Evolutionary conservation across 139 green algal genomes (phyloP), one percentile per base, ranked within the genome.

Genomic region (Chlorella sp.): DNA sequence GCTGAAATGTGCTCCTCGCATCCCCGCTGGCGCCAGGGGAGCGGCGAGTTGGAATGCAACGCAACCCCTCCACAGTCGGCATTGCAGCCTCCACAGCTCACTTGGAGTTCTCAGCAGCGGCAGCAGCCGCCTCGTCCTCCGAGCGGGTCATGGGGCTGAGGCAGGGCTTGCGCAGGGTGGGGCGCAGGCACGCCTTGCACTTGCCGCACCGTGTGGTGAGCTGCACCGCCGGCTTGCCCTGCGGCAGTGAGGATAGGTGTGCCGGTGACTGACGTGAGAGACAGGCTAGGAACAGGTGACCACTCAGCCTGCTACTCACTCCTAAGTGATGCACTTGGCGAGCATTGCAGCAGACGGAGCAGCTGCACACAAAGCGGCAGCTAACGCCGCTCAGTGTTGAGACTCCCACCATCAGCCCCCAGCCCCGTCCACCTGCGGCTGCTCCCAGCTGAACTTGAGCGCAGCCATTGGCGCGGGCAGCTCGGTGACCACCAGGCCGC

Each of bases 121-220:
- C 72, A 22, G 30, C n/a, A 11, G 24, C 51, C 14, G 51, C 51
- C 51, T 60, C 51, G n/a, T 79, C 46, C 30, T 60, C 80, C 2
- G 32, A 54, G 40, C 74, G 48, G 8, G 46, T 34, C 14, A 88
- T 74, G 9, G 89, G 91, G 70, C 86, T 82, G 3, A 93, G 68
- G 87, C 91, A 94, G 48, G 56, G 84, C 78, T 93, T 92, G 68
- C 76, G 81, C 86, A 93, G 76, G 6, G 56, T 67, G 43, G 91
- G 91, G 30, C 77, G 79, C 44, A 87, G 48, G 87, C 91, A 94
- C 40, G 82, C 80, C 67, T 85, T 81, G 74, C 91, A 94, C 69
- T 83, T 51, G 22, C 90, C 89, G 82, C 90, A 94, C 38, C 87
- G 83, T 46, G 77, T 36, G 11, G 81, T 65, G 14, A 28, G 76